phyloP scores from a whole-genome alignment of 345 rosid genomes.

The Salix arbutifolia region DNA sequence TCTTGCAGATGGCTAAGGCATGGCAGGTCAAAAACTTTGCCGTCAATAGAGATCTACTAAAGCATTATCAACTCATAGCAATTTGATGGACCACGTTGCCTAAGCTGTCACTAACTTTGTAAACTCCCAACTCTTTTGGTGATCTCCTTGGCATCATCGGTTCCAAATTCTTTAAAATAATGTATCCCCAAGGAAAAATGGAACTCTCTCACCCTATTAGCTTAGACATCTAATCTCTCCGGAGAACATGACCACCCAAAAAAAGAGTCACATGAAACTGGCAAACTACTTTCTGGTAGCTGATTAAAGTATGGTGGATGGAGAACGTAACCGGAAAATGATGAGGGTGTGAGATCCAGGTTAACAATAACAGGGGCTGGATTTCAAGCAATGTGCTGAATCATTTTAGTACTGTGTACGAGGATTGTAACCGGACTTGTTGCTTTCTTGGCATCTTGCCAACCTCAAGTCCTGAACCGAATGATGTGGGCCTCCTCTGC shows the following conservation, averaged over 20 bases:
- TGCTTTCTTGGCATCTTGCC: not conserved
- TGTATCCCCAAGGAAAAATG: not conserved
- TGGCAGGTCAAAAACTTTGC: not conserved
- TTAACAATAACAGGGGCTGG: not conserved
- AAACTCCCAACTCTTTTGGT: not conserved
- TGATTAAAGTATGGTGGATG: not conserved
- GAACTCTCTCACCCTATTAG: too few species aligned
- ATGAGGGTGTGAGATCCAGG: not conserved
- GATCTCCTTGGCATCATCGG: not conserved
- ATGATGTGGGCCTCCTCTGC: not conserved
- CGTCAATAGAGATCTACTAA: not conserved
- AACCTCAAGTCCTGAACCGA: not conserved
- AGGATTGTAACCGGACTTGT: too few species aligned
- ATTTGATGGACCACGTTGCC: not conserved
- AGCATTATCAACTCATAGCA: not conserved
- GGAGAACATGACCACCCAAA: not conserved
- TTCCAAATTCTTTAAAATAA: not conserved
- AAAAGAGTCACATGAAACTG: not conserved
- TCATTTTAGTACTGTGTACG: not conserved
- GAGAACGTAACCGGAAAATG: not conserved
- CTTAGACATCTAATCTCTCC: too few species aligned
- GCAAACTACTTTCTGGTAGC: not conserved
- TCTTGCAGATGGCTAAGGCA: constrained; percentile 1
- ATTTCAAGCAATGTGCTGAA: not conserved
- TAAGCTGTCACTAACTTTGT: not conserved